Evolutionary conservation across 2,329 filamentous ascomycete genomes (phyloP), one percentile per base, ranked within the genome.

Genomic region (Trichoderma atrobrunneum): DNA sequence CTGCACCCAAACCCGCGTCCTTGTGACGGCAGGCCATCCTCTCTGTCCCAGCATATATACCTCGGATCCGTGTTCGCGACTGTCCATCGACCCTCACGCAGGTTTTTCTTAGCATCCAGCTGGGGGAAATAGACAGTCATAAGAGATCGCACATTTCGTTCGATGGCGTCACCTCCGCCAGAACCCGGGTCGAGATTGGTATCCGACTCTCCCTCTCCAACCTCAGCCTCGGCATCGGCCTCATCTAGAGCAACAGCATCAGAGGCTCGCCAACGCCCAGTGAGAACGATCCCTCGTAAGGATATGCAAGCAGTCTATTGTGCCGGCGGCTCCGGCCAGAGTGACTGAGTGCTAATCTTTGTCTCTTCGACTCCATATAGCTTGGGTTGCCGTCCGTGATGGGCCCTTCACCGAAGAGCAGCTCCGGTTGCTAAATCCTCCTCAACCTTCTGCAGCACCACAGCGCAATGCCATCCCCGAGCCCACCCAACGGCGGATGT

Each of bases 331-430:
- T 59, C 66, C 56, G 66, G 66, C 56, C 11, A 16, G n/a, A 30
- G 34, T 3, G 14, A 48, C 51, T 62, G n/a, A 24, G n/a, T 72
- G 32, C 65, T 69, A 28, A 72, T 24, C 28, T 30, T 30, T 16
- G 26, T 59, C 11, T 70, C 28, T 14, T 48, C 34, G 30, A 67
- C 21, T 11, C 24, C n/a, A 16, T 56, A 64, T 36, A 86, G 85
- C 85, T 48, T 87, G 85, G 85, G 85, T 87, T 72, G 82, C 83
- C 73, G 85, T 85, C 12, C 86, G 85, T 77, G 81, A 86, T 74
- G 79, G 80, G 61, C 76, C 77, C 11, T 78, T 79, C 5, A 78
- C 78, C 70, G 79, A 82, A 8, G 80, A 83, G 43, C 66, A 85
- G 73, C 78, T 83, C 26, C 78, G 78, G 28, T 77, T 84, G 21